phyloP scores from a whole-genome alignment of 2,329 filamentous ascomycete species.

The Fusarium burgessii region DNA sequence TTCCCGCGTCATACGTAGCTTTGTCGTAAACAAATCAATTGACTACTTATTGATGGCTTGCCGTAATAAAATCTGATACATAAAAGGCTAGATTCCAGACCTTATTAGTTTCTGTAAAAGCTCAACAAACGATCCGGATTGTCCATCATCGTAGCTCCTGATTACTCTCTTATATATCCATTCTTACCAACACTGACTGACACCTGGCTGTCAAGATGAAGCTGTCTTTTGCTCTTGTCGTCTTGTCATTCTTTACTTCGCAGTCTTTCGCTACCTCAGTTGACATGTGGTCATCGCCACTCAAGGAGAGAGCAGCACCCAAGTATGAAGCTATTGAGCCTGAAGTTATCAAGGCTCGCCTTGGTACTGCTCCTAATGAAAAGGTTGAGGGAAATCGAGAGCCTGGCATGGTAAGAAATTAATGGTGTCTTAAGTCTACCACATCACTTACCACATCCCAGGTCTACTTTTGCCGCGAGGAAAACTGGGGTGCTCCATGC shows the following conservation, averaged over 20 bases:
- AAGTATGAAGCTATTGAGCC: constrained; percentile 34
- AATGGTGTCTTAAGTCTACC: too few relatives aligned
- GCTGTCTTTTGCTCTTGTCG: constrained; percentile 8
- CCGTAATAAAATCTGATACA: constrained; percentile 20
- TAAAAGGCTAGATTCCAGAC: constrained; percentile 16
- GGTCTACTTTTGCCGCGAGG: constrained; percentile 46
- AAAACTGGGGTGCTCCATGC: constrained; percentile 45
- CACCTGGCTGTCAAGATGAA: constrained; percentile 34
- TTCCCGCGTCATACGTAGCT: constrained; percentile 32
- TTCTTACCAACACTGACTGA: not conserved
- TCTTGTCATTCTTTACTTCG: constrained; percentile 25
- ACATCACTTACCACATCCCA: constrained; percentile 18
- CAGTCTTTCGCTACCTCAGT: constrained; percentile 37
- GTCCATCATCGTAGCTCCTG: not conserved
- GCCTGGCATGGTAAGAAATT: constrained; percentile 32
- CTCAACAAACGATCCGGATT: not conserved
- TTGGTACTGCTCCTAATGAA: constrained; percentile 38
- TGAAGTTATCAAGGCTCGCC: constrained; percentile 37
- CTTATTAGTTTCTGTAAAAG: constrained; percentile 5
- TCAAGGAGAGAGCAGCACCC: constrained; percentile 25
- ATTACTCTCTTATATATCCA: not conserved
- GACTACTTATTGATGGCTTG: not conserved
- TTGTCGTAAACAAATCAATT: not conserved
- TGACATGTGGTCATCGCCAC: constrained; percentile 40
- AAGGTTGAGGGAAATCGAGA: constrained; percentile 26